These are phyloP conservation scores for Limnanthes douglasii DNA, from an alignment of 345 rosid species.

Conservation along the genomic window DNA sequence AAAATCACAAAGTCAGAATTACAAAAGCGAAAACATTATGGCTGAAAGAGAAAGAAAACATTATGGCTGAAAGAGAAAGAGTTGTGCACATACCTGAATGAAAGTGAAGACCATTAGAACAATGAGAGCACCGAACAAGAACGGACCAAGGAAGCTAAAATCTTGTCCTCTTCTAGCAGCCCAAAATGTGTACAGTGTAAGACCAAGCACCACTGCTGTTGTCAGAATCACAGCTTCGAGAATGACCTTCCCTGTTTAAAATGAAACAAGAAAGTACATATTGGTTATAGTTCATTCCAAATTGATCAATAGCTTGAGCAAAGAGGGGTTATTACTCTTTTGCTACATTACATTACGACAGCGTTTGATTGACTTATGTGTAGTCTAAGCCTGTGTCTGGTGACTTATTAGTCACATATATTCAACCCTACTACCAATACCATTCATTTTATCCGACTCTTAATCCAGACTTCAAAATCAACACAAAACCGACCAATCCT, in stretches of 20 bases:
- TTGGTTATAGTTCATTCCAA: neutral
- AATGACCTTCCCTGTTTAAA: constrained; percentile 50
- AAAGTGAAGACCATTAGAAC: constrained; percentile 49
- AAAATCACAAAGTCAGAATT: neutral
- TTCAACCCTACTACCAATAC: neutral
- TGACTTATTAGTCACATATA: too few relatives aligned
- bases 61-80: neutral
- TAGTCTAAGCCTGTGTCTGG: too few relatives aligned
- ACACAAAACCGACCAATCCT: too few relatives aligned
- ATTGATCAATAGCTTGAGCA: neutral
- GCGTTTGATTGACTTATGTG: too few relatives aligned
- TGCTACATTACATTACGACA: too few relatives aligned
- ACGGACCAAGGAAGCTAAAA: constrained; percentile 72
- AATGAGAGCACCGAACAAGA: constrained; percentile 53
- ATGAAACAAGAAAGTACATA: neutral
- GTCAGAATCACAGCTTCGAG: constrained; percentile 65
- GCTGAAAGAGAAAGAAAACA: neutral
- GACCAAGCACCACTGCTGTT: constrained; percentile 44
- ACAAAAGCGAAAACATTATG: neutral
- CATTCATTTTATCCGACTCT: neutral
- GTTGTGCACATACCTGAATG: constrained; percentile 34
- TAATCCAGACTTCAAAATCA: too few relatives aligned
- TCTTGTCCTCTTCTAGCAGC: constrained; percentile 72
- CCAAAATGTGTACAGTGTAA: constrained; percentile 79
- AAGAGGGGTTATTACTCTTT: too few relatives aligned